Conservation (phyloP, 768 basidiomycete species). For the Podaxis rugospora region DNA sequence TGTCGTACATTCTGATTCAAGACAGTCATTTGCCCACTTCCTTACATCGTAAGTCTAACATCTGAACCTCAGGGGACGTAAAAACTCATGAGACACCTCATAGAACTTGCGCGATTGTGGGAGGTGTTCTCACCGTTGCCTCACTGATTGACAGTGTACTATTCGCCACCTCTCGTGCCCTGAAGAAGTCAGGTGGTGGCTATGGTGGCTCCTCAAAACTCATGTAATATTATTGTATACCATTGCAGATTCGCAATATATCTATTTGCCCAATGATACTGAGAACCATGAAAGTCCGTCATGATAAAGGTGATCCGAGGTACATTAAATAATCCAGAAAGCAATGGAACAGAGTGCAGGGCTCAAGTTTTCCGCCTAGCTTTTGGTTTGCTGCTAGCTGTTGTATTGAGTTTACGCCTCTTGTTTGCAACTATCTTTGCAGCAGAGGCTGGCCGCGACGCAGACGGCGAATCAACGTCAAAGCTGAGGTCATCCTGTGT, state of each 20-base stretch:
- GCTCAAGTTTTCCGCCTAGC: constrained; percentile 26
- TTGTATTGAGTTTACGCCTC: constrained; percentile 1
- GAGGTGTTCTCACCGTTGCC: constrained; percentile 94
- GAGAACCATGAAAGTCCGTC: background rate
- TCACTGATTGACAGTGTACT: constrained; percentile 82
- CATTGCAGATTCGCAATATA: constrained; percentile 3
- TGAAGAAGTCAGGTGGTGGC: constrained; percentile 55
- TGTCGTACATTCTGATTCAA: constrained; percentile 84
- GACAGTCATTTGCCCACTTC: constrained; percentile 98
- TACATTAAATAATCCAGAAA: too few relatives aligned
- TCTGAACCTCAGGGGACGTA: background rate
- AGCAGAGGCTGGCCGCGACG: constrained; percentile 27
- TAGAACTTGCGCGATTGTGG: constrained; percentile 96
- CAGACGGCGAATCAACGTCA: constrained; percentile 14
- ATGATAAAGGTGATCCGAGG: background rate
- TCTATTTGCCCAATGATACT: background rate
- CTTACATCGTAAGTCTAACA: constrained; percentile 76
- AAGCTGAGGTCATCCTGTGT: constrained; percentile 26
- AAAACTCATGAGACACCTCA: background rate
- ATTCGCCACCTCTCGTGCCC: constrained; percentile 71
- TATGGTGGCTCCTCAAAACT: constrained; percentile 36
- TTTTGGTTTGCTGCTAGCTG: constrained; percentile 9
- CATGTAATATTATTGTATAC: constrained; percentile 32
- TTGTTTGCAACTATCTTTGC: constrained; percentile 15
- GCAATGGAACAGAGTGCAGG: too few relatives aligned